Evolutionary conservation across 768 basidiomycete genomes (phyloP).

Genomic region (Auricularia cornea): DNA sequence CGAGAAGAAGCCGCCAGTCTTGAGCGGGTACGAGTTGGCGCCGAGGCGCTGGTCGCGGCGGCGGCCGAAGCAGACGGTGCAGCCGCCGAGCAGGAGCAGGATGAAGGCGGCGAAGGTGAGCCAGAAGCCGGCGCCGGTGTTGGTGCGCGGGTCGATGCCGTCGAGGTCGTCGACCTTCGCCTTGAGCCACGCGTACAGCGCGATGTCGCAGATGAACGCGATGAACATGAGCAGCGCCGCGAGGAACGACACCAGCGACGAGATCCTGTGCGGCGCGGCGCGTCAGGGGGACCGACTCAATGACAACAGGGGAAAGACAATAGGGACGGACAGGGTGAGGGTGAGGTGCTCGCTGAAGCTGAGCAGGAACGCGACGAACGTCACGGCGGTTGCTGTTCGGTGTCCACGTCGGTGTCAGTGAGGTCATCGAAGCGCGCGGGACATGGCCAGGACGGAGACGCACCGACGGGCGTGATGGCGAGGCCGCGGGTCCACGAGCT

Average conservation of each 20-base stretch:
- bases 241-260: slow-evolving; percentile 51
- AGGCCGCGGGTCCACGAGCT: slow-evolving; percentile 66
- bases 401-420: slow-evolving; percentile 1
- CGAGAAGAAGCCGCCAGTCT: neutral
- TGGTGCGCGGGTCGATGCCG: slow-evolving; percentile 36
- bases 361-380: slow-evolving; percentile 55
- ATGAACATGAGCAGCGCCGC: slow-evolving; percentile 61
- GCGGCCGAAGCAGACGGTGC: slow-evolving; percentile 64
- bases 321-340: slow-evolving; percentile 22
- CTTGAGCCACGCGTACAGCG: slow-evolving; percentile 55
- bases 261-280: slow-evolving; percentile 15
- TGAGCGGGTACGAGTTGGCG: neutral
- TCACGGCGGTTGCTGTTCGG: slow-evolving; percentile 39
- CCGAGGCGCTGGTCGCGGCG: slow-evolving; percentile 31
- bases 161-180: slow-evolving; percentile 46
- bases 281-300: neutral
- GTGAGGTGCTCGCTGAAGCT: slow-evolving; percentile 52
- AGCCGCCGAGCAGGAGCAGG: slow-evolving; percentile 54
- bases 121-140: slow-evolving; percentile 66
- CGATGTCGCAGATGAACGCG: slow-evolving; percentile 70
- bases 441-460: slow-evolving; percentile 16
- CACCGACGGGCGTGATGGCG: slow-evolving; percentile 68
- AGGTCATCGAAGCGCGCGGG: too few relatives aligned
- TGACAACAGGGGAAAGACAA: neutral
- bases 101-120: slow-evolving; percentile 60